Conservation (phyloP, 139 green algal species). For the Tetradesmus obliquus region DNA sequence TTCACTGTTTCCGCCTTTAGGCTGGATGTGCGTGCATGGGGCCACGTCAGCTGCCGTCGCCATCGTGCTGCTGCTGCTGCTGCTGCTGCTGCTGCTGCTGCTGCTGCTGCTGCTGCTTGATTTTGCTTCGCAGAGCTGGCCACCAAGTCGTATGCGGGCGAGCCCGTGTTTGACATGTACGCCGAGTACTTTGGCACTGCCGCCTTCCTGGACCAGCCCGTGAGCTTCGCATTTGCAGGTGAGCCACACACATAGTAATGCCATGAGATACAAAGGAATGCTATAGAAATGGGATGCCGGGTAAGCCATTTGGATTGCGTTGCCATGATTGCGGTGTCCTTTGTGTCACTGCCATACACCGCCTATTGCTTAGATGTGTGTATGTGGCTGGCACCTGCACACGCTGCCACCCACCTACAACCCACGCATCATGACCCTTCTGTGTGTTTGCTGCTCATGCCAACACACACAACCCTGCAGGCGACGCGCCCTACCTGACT, state of each 20-base stretch:
- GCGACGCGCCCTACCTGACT: slow-evolving; percentile 15
- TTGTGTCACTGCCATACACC: background rate
- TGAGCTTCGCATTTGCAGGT: slow-evolving; percentile 18
- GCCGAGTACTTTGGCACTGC: slow-evolving; percentile 8
- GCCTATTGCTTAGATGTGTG: no score
- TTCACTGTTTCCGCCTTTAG: no score
- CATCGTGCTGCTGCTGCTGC: background rate
- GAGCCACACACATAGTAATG: background rate
- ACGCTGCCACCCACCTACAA: no score
- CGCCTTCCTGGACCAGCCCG: slow-evolving; percentile 29
- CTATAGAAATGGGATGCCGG: background rate
- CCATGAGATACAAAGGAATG: no score
- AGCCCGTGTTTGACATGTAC: slow-evolving; percentile 25
- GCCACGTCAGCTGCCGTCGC: background rate
- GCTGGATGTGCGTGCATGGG: no score
- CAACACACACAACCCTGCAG: background rate
- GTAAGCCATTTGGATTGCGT: background rate
- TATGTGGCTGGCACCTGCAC: no score
- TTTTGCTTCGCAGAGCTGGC: slow-evolving; percentile 11
- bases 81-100: background rate
- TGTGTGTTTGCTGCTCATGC: no score
- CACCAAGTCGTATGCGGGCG: background rate
- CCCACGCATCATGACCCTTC: no score
- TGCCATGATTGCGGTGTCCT: background rate
- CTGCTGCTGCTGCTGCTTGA: background rate